Evolutionary conservation across 768 basidiomycete genomes (phyloP), one percentile per base, ranked within the genome.

Genomic region (Hydnum rufescens): DNA sequence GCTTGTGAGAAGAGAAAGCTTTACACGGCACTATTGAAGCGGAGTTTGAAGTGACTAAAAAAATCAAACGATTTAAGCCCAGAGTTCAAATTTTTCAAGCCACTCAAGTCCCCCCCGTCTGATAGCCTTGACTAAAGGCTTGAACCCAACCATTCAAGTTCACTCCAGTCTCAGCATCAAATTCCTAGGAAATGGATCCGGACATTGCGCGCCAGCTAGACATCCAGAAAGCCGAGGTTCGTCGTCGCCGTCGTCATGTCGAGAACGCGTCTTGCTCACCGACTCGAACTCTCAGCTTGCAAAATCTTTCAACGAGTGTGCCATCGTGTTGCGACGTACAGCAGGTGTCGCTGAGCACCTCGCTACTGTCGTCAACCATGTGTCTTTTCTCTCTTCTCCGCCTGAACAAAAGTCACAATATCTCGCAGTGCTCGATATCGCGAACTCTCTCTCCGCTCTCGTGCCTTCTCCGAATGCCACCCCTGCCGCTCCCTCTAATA

Each of bases 331-430:
- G 54, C 55, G 51, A 23, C 42, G 48, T 28, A 50, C 51, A 4
- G 56, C 56, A 25, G n/a, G 49, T 3, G 44, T 57, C 32, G 53
- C 54, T 39, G 54, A 57, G 54, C 47, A 36, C 19, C 49, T 56
- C 32, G 54, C 56, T 26, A 43, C 42, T 19, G 19, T 48, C 23
- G 29, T 57, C n/a, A 26, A 47, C 3, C 34, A 51, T n/a, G 43
- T 46, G 16, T 31, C 30, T 29, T 18, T 55, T n/a, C 29, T 43
- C 19, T 34, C 34, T 22, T 43, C 46, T 16, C 29, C 56, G n/a
- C 49, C 49, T 29, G 42, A 16, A 28, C 31, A 32, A 34, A 25
- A 6, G 30, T 16, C 3, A 46, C 53, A 22, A 18, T 46, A 32
- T 32, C 34, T 25, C 49, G 43, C 19, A 32, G 42, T 22, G 26